These are phyloP conservation scores for Myrica gale DNA, from an alignment of 306 rosid species.

Conservation along the genomic window DNA sequence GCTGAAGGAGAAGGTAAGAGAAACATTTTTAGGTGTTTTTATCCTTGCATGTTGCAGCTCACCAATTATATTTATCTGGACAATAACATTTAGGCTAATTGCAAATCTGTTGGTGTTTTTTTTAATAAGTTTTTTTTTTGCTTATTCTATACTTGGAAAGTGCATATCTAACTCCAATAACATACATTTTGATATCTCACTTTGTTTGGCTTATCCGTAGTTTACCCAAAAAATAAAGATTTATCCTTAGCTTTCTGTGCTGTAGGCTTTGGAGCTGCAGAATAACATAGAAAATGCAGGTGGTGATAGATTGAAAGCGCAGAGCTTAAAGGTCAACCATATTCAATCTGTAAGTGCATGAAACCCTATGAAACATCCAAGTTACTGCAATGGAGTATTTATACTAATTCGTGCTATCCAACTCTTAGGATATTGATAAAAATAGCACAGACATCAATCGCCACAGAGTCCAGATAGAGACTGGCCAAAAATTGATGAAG, in stretches of 20 bases:
- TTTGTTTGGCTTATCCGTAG: constrained; percentile 4
- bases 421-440: constrained; percentile 79
- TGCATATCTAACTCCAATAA: neutral
- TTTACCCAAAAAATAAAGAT: neutral
- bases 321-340: constrained; percentile 71
- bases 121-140: neutral
- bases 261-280: constrained; percentile 78
- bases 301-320: constrained; percentile 76
- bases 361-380: constrained; percentile 18
- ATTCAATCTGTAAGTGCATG: constrained; percentile 80
- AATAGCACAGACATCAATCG: constrained; percentile 82
- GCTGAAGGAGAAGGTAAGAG: constrained; percentile 77
- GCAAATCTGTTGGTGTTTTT: neutral
- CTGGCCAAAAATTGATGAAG: constrained; percentile 70
- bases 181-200: constrained; percentile 17
- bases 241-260: constrained; percentile 5
- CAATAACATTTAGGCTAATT: neutral
- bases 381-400: constrained; percentile 12
- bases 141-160: neutral
- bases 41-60: constrained; percentile 22
- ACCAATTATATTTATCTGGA: neutral
- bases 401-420: constrained; percentile 33
- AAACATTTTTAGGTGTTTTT: constrained; percentile 16
- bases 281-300: constrained; percentile 84
- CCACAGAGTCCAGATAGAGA: constrained; percentile 83